A percentile compares a stretch with the other conserved stretches of the same genome.
phyloP scores from a whole-genome alignment of 139 green algal species.

The Auxenochlorella protothecoides region DNA sequence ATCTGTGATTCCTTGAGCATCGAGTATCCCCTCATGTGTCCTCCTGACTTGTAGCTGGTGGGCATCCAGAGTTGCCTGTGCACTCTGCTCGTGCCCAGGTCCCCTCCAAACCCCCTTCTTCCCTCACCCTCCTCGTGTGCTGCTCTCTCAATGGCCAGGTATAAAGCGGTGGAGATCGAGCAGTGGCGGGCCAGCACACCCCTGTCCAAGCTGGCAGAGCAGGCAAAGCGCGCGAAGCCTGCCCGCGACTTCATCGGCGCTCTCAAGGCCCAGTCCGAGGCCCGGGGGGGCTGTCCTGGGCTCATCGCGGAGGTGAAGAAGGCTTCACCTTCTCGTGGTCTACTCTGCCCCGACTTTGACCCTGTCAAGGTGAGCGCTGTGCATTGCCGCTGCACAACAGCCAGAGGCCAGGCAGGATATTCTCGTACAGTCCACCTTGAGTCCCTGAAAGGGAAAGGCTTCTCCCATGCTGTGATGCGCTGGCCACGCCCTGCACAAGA shows the following conservation, averaged over 20 bases:
- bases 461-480: background rate
- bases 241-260: slow-evolving; percentile 85
- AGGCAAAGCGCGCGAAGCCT: slow-evolving; percentile 35
- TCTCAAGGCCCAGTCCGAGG: slow-evolving; percentile 23
- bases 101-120: too few species aligned
- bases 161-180: slow-evolving; percentile 77
- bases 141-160: background rate
- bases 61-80: background rate
- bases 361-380: slow-evolving; percentile 50
- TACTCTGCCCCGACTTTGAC: slow-evolving; percentile 96
- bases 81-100: background rate
- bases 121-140: too few species aligned
- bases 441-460: background rate
- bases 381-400: too few species aligned
- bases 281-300: slow-evolving; percentile 61
- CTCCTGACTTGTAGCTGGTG: too few species aligned
- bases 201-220: slow-evolving; percentile 34
- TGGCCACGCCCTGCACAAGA: background rate
- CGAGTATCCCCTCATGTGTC: background rate
- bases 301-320: slow-evolving; percentile 96
- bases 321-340: slow-evolving; percentile 84
- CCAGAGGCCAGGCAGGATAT: too few species aligned
- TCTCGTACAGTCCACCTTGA: too few species aligned
- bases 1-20: slow-evolving; percentile 1
- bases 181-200: slow-evolving; percentile 40